Evolutionary conservation across 2,329 filamentous ascomycete genomes (phyloP), one percentile per base, ranked within the genome.

Genomic region (Colletotrichum sublineola): DNA sequence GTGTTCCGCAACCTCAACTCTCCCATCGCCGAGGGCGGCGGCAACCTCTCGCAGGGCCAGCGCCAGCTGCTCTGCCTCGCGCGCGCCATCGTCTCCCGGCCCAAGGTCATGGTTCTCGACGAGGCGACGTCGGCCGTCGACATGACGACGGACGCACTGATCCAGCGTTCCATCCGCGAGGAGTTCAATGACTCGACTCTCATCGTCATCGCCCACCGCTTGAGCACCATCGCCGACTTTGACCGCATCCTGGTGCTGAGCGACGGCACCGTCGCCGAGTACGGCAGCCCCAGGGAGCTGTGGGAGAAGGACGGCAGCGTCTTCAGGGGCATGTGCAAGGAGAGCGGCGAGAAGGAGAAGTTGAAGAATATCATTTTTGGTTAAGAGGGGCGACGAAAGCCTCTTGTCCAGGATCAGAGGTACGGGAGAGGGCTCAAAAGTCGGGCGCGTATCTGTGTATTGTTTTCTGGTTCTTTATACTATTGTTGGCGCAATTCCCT

Each of bases 111-210:
- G 88, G 90, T 95, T 1, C 87, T 95, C 1, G 93, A 96, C 78
- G 93, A 95, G 82, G 93, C 93, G 0, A 96, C 93, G 0, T 92
- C 89, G 3, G 92, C 93, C 0, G 92, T 95, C 2, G 93, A 95
- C 79, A 94, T 94, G 91, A 85, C 87, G 52, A 95, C 93, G 0
- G 93, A 95, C 78, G 84, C 87, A 1, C 86, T 94, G 36, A 95
- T 95, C 77, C 93, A 95, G 82, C 87, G 90, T 7, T 90, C 87
- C 63, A 94, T 95, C 75, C 86, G 92, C 31, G 89, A 92, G 77
- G 91, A 94, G 78, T 94, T 94, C 74, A 89, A 86, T 0, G 89
- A 89, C 73, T 88, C 88, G 52, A 94, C 92, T 0, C 82, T 94
- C 38, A 81, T 95, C 24, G 92, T 94, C 24, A 94, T 95, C 78